Evolutionary conservation across 2,329 filamentous ascomycete species (phyloP), one percentile per base, ranked within the genome.

Genomic region (Neocatenulostroma microsporum): DNA sequence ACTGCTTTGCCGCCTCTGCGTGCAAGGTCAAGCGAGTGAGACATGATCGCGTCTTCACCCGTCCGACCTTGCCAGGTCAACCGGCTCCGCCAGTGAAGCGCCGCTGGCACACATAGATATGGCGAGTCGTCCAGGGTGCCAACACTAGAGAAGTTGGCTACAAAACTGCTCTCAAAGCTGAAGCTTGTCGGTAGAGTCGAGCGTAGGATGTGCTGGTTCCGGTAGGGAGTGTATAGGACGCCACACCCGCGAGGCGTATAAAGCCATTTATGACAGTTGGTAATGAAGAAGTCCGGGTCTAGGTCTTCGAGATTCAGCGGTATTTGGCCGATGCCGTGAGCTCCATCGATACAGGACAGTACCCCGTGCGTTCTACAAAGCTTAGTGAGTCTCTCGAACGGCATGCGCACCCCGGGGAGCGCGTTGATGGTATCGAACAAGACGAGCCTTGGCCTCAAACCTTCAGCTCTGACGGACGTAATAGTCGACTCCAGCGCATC

Each of bases 211-310:
- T 68, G 64, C 58, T 95, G 89, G 58, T 93, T 87, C 15, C 81
- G 72, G 13, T 68, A 41, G 0, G 87, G 83, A 1, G 91, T 83
- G 60, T 93, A 82, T 46, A 95, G 75, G 3, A 91, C 67, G 3
- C 86, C 86, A 55, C 82, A 87, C 12, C 80, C 82, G 21, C 88
- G 78, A 1, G 88, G 89, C 1, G 77, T 75, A 53, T 77, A 80
- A 6, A 95, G 76, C 89, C 89, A 96, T 58, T 94, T 94, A 66
- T 94, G 84, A 50, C 79, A 84, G 58, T 95, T 95, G 37, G 73
- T 81, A 11, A 89, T 73, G 54, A 93, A 84, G 63, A 94, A 95
- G 60, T 95, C 88, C 0, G 86, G 80, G 44, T 87, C 74, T 3
- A 87, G 63, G 3, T 62, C 58, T 0, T 56, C 46, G 11, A 95